Percentiles rank a stretch among this genome's conserved stretches.
Conservation (phyloP, 192 early-diverging fungal species). For the Coemansia aciculifera region DNA sequence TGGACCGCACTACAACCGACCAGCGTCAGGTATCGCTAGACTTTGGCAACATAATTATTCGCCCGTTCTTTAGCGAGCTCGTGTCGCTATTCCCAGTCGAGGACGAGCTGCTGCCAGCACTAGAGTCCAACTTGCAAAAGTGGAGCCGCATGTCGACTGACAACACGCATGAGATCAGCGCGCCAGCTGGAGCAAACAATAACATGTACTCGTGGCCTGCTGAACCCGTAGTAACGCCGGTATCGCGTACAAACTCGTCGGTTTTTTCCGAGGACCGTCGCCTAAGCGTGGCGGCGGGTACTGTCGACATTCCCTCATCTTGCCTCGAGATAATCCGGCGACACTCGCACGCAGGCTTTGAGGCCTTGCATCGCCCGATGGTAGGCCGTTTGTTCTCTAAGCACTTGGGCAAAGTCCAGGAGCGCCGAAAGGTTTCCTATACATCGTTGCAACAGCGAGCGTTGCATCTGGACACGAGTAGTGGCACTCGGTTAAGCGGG, state of each 20-base stretch:
- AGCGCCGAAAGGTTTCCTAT: constrained; percentile 50
- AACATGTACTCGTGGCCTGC: constrained; percentile 48
- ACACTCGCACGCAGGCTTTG: constrained; percentile 51
- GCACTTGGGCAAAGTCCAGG: constrained; percentile 50
- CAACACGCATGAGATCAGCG: constrained; percentile 37
- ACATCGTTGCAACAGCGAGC: constrained; percentile 22
- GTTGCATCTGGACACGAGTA: background rate
- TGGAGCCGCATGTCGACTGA: constrained; percentile 49
- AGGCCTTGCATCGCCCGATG: constrained; percentile 48
- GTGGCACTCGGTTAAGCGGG: background rate
- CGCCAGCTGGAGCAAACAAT: constrained; percentile 44
- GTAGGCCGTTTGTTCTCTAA: constrained; percentile 51
- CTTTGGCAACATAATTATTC: constrained; percentile 83
- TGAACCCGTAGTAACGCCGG: constrained; percentile 19
- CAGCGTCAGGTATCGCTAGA: constrained; percentile 77
- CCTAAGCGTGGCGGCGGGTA: constrained; percentile 53
- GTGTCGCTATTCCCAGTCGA: constrained; percentile 75
- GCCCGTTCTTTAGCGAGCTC: constrained; percentile 82
- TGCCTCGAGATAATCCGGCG: constrained; percentile 49
- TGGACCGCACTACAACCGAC: constrained; percentile 74
- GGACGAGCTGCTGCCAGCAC: constrained; percentile 55
- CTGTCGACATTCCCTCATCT: constrained; percentile 51
- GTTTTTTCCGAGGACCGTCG: constrained; percentile 38
- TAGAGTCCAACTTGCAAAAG: constrained; percentile 48
- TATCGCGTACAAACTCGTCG: constrained; percentile 21